phyloP scores from a whole-genome alignment of 1,139 yeast species.

The Blastobotrys capitulatus region DNA sequence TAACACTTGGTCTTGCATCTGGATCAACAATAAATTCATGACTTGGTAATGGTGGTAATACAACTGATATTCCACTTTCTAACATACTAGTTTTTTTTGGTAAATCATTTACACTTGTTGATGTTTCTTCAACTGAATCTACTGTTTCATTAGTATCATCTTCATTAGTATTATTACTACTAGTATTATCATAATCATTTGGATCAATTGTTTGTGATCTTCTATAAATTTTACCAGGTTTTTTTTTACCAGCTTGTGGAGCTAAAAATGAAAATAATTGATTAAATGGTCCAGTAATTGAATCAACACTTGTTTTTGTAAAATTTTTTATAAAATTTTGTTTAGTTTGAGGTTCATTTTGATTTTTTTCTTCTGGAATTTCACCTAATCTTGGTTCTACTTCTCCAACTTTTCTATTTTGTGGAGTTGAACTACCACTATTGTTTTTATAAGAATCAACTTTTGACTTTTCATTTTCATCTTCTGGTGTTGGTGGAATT shows the following conservation, averaged over 20 bases:
- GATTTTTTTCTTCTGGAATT: slow-evolving; percentile 32
- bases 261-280: slow-evolving; percentile 29
- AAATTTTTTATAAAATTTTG: slow-evolving; percentile 4
- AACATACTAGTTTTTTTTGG: slow-evolving; percentile 73
- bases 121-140: slow-evolving; percentile 17
- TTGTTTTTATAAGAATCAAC: no score
- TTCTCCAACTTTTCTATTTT: background rate
- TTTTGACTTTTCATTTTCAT: background rate
- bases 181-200: slow-evolving; percentile 1
- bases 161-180: no score
- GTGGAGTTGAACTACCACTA: no score
- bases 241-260: slow-evolving; percentile 30
- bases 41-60: slow-evolving; percentile 86
- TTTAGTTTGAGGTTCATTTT: slow-evolving; percentile 4
- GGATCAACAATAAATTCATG: slow-evolving; percentile 65
- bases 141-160: background rate
- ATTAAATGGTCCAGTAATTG: slow-evolving; percentile 16
- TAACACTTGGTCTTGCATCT: slow-evolving; percentile 44
- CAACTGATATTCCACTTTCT: slow-evolving; percentile 74
- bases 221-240: slow-evolving; percentile 30
- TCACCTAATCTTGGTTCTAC: slow-evolving; percentile 24
- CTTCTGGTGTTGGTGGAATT: slow-evolving; percentile 4
- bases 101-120: slow-evolving; percentile 24
- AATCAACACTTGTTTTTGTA: slow-evolving; percentile 10
- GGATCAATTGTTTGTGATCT: slow-evolving; percentile 30